Conservation (phyloP, 2,329 filamentous ascomycete genomes). For the Aspergillus texensis region DNA sequence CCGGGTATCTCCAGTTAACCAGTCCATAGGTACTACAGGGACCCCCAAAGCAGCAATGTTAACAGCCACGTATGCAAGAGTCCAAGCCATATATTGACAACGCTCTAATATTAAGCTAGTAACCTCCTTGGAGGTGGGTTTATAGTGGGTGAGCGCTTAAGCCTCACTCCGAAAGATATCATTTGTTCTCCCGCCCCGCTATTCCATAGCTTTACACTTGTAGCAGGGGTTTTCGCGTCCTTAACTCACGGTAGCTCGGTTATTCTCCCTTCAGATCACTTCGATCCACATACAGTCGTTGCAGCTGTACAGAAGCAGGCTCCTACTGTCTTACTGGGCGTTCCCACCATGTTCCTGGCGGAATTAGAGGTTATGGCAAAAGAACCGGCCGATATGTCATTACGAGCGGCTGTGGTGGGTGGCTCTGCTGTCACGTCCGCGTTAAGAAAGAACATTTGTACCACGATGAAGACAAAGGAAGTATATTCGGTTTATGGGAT, state of each 20-base stretch:
- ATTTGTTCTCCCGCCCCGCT: constrained; percentile 76
- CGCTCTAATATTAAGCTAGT: not conserved
- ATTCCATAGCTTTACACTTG: constrained; percentile 48
- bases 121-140: constrained; percentile 71
- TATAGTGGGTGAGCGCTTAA: constrained; percentile 73
- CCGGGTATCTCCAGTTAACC: not conserved
- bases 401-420: no score
- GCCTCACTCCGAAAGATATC: constrained; percentile 61
- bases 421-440: no score
- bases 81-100: no score
- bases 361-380: no score
- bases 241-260: constrained; percentile 55
- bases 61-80: not conserved
- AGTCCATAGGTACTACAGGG: not conserved
- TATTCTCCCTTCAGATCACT: constrained; percentile 72
- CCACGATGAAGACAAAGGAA: no score
- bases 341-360: constrained; percentile 51
- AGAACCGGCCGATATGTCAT: no score
- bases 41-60: not conserved
- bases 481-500: no score
- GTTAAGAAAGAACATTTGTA: no score
- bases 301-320: constrained; percentile 61
- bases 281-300: constrained; percentile 61
- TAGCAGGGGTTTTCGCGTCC: constrained; percentile 48
- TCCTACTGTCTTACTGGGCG: constrained; percentile 71